Percentiles rank a stretch among this genome's conserved stretches.
These are phyloP conservation scores for Exophiala lecanii-corni DNA, from an alignment of 2,329 filamentous ascomycete genomes.

Conservation along the genomic window DNA sequence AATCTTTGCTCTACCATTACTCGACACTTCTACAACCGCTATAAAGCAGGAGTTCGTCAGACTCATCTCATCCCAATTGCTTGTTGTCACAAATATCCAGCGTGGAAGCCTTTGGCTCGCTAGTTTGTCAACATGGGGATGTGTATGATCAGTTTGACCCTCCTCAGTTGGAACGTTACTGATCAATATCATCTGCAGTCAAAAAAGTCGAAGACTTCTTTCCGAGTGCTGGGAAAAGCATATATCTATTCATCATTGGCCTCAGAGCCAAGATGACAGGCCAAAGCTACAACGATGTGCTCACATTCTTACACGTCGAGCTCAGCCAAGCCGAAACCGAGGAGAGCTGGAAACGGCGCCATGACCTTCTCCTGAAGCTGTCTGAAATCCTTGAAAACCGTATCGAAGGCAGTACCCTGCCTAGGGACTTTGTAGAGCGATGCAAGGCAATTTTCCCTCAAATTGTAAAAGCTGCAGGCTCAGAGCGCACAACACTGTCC, in stretches of 20 bases:
- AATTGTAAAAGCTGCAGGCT: slow-evolving; percentile 21
- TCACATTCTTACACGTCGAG: slow-evolving; percentile 22
- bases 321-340: slow-evolving; percentile 22
- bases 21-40: not conserved
- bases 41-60: not conserved
- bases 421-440: slow-evolving; percentile 21
- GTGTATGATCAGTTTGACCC: slow-evolving; percentile 1
- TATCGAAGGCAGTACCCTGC: slow-evolving; percentile 16
- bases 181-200: slow-evolving; percentile 2
- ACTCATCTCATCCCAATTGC: not conserved
- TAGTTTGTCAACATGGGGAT: slow-evolving; percentile 1
- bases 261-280: slow-evolving; percentile 21
- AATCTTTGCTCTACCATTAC: not conserved
- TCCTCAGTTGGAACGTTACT: slow-evolving; percentile 4
- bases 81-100: not conserved
- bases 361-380: slow-evolving; percentile 22
- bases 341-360: slow-evolving; percentile 25
- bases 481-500: slow-evolving; percentile 27
- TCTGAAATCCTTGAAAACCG: slow-evolving; percentile 22
- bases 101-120: not conserved
- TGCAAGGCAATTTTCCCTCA: slow-evolving; percentile 23
- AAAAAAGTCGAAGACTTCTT: slow-evolving; percentile 14
- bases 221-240: slow-evolving; percentile 10
- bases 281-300: slow-evolving; percentile 18
- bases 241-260: slow-evolving; percentile 17